Evolutionary conservation across 164 flowering plant genomes (phyloP), one percentile per base, ranked within the genome.

Genomic region (Macadamia integrifolia): DNA sequence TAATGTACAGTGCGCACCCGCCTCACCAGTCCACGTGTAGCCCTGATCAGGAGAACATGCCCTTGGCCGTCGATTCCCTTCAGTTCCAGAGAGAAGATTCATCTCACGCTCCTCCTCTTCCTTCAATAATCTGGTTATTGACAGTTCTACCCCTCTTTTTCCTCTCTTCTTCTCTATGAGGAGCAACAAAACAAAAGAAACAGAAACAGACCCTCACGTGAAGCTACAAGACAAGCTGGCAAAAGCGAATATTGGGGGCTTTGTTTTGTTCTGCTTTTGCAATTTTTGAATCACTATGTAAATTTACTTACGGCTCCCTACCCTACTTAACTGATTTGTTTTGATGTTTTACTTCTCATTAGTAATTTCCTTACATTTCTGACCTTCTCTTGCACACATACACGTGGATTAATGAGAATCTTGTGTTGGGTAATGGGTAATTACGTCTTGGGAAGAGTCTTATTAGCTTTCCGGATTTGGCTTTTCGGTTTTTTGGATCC

Each of bases 31-130:
- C 87, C 71, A 87, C 61, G 61, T 94, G 99, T 74, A 90, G 95
- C 76, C 99, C 97, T 0, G 99, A 94, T 73, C 99, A 90, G 65
- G 99, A 94, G 74, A 92, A 94, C 92, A 94, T 94, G 99, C 99
- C 99, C 9, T 70, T 94, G 28, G 99, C 99, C 84, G 97, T 94
- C 31, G 95, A 94, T 69, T 90, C 99, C 5, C 86, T 94, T 29
- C 91, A 88, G 76, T 85, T 90, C 72, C 86, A 81, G 6, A 81
- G 76, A 68, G 32, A 76, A n/a, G 64, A 75, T 18, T 72, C 93
- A 15, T 78, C 84, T 1, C 58, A 83, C 6, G 60, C 69, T 29
- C 1, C 69, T 10, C n/a, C 71, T 10, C 7, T 28, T 53, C 14
- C 44, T 61, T 35, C 5, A 35, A 5, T 2, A 6, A 31, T 46